Percentiles rank a stretch among this genome's conserved stretches.
Evolutionary conservation across 805 yeast species (phyloP).

Genomic region (Wickerhamomyces chaumierensis): DNA sequence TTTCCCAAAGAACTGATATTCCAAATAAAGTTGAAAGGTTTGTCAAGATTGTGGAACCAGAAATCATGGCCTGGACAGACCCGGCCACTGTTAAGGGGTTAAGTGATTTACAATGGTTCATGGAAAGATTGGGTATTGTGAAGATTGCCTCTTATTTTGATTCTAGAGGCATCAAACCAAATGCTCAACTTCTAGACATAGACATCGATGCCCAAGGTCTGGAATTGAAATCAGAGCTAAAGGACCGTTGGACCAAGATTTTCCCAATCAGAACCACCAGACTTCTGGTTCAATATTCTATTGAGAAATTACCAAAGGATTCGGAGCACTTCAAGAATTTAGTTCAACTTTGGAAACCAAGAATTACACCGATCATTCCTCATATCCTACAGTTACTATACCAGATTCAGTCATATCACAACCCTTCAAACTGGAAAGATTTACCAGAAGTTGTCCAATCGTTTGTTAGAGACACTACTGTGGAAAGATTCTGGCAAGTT

Average conservation of each 20-base stretch:
- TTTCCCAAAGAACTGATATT: slow-evolving; percentile 75
- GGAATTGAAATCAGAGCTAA: slow-evolving; percentile 60
- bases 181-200: slow-evolving; percentile 63
- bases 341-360: slow-evolving; percentile 79
- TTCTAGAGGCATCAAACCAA: slow-evolving; percentile 66
- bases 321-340: slow-evolving; percentile 60
- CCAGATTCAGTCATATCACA: slow-evolving; percentile 90
- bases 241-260: slow-evolving; percentile 85
- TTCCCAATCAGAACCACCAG: slow-evolving; percentile 96
- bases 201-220: slow-evolving; percentile 87
- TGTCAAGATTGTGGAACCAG: slow-evolving; percentile 85
- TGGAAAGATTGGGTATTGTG: slow-evolving; percentile 94
- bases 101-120: slow-evolving; percentile 89
- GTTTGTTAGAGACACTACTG: slow-evolving; percentile 80
- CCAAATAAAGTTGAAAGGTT: slow-evolving; percentile 69
- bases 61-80: slow-evolving; percentile 84
- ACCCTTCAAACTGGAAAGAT: slow-evolving; percentile 83
- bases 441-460: slow-evolving; percentile 85
- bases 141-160: slow-evolving; percentile 86
- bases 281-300: slow-evolving; percentile 87
- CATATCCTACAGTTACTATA: slow-evolving; percentile 77
- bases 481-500: slow-evolving; percentile 97
- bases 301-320: slow-evolving; percentile 77
- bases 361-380: slow-evolving; percentile 85
- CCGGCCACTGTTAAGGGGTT: slow-evolving; percentile 85